Conservation (phyloP, 108 stramenopile species). For the Fistulifera solaris region DNA sequence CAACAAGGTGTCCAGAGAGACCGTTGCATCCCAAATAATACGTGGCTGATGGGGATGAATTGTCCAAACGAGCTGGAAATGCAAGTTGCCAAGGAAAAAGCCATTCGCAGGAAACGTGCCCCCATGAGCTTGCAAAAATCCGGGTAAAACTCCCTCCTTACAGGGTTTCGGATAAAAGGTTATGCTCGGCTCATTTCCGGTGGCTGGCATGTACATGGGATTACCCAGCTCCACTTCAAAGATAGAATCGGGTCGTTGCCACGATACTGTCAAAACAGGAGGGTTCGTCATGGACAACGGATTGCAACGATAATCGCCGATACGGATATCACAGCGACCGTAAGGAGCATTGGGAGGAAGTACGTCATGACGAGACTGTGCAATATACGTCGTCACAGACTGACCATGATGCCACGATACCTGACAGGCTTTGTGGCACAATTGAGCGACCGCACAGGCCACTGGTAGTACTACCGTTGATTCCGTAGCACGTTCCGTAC, state of each 20-base stretch:
- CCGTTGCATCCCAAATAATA: background rate
- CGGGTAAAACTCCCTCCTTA: conserved; percentile 32
- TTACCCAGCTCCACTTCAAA: conserved; percentile 45
- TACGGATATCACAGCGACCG: conserved; percentile 13
- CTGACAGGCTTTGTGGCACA: conserved; percentile 13
- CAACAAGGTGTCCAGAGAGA: background rate
- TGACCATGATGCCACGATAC: conserved; percentile 47
- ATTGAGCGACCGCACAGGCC: conserved; percentile 45
- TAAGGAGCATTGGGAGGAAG: conserved; percentile 8
- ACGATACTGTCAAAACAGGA: conserved; percentile 14
- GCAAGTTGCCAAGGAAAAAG: conserved; percentile 27
- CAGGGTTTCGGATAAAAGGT: conserved; percentile 34
- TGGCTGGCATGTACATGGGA: conserved; percentile 4
- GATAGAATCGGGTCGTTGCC: conserved; percentile 59
- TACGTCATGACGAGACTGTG: conserved; percentile 30
- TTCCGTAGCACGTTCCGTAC: conserved; percentile 69
- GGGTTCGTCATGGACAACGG: background rate
- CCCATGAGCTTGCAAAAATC: conserved; percentile 23
- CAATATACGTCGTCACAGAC: conserved; percentile 27
- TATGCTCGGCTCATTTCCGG: background rate
- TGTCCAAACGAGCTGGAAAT: background rate
- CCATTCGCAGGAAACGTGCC: conserved; percentile 32
- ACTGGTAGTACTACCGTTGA: conserved; percentile 65
- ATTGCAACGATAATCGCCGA: conserved; percentile 9
- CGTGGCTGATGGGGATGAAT: background rate